Percentiles rank a stretch among this genome's conserved stretches.
Conservation (phyloP, 2,329 filamentous ascomycete species). For the Penicillium occitanis region DNA sequence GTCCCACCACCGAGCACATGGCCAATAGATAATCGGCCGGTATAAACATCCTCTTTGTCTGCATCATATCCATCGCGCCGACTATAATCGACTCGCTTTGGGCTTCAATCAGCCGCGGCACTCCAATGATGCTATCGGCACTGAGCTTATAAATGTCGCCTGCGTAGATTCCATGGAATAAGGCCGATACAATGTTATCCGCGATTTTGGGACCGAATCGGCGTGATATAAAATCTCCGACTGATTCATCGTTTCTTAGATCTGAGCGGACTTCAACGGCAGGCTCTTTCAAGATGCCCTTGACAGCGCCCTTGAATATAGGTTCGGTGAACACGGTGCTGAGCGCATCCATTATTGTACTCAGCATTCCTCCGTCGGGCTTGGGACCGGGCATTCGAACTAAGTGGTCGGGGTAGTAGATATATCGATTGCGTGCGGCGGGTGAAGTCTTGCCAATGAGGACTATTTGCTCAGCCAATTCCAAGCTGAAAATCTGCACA, state of each 20-base stretch:
- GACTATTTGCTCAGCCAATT: conserved; percentile 57
- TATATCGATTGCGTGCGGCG: conserved; percentile 65
- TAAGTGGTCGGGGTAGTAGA: conserved; percentile 86
- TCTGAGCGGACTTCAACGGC: conserved; percentile 29
- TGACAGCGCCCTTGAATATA: conserved; percentile 52
- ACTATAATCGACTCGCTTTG: conserved; percentile 25
- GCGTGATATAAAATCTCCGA: conserved; percentile 65
- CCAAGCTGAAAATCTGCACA: conserved; percentile 58
- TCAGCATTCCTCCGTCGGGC: conserved; percentile 26
- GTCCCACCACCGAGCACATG: conserved; percentile 21
- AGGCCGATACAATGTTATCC: conserved; percentile 72
- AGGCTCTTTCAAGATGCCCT: conserved; percentile 35
- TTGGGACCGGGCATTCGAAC: conserved; percentile 59
- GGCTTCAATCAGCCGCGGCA: conserved; percentile 51
- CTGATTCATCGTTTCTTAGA: conserved; percentile 61
- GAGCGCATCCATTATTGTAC: conserved; percentile 28
- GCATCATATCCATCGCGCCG: conserved; percentile 23
- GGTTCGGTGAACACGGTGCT: conserved; percentile 52
- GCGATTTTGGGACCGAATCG: conserved; percentile 57
- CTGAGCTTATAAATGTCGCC: conserved; percentile 83
- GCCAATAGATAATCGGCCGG: conserved; percentile 33
- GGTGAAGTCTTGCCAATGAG: conserved; percentile 53
- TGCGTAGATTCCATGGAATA: conserved; percentile 86
- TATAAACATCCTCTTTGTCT: conserved; percentile 19
- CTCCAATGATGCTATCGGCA: conserved; percentile 61